Evolutionary conservation across 2,329 filamentous ascomycete genomes (phyloP), one percentile per base, ranked within the genome.

Genomic region (Tolypocladium album): DNA sequence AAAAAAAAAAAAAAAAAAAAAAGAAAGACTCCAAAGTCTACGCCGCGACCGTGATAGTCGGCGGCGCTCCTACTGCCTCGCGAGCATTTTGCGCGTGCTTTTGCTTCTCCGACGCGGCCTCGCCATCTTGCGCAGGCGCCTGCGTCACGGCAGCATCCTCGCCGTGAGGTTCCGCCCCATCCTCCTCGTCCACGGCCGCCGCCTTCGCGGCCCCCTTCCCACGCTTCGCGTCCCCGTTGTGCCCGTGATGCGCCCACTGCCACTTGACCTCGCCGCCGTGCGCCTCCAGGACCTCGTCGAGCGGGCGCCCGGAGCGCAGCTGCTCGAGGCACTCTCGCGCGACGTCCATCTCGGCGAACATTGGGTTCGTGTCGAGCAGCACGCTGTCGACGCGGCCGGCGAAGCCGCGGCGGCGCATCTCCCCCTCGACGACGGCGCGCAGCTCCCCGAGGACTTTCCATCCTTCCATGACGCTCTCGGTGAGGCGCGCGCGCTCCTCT

Each of bases 291-390:
- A 73, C 61, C 7, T 64, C 64, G 36, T 71, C 70, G 24, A 72
- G 58, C 11, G 58, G 63, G 64, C 79, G 76, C 2, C 80, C 80
- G n/a, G 67, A 69, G 39, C 69, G 73, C 60, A 82, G 67, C 31
- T 78, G 78, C 24, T 75, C 73, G 20, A 84, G 70, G 0, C 77
- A 76, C 59, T 68, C 70, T 63, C 78, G 73, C 0, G 81, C 80
- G 27, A 72, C 72, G 8, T 78, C 75, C 4, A 80, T 75, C 60
- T 76, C 81, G 65, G 82, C 77, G 60, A 84, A 82, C 5, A 78
- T 74, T 57, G 63, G 56, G 22, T 62, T 62, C 1, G 64, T 68
- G 52, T 73, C 66, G 11, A 71, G 59, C 34, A 68, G 58, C n/a
- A 71, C 57, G 31, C 64, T 64, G 56, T 71, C 70, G 2, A 71